Base-by-base conservation (phyloP, 179 eudicot species). In the Spergularia azorica region DNA sequence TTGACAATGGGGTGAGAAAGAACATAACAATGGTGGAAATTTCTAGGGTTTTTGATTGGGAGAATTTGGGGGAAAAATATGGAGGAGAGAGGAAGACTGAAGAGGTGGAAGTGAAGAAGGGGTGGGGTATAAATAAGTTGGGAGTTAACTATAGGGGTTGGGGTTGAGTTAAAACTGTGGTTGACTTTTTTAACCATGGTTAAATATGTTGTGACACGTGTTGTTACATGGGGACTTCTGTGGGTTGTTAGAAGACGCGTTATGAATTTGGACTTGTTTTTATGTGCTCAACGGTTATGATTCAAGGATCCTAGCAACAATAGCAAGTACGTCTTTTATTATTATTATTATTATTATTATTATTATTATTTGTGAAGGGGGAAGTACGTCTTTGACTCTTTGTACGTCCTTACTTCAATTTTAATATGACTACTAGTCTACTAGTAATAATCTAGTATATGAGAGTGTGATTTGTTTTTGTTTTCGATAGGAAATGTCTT, bases 271-370 rank as follows among this genome's bases (percentile, higher is more conserved):
- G 50, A 46, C 50, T 46, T 46, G 50, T 6, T 6, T 6, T 46
- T 9, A 9, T 6, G 50, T 46, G 1, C 50, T 9, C 88, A 86
- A 66, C 82, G 95, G 72, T 94, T 94, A 70, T 90, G 90, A 80
- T 89, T 91, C 67, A 92, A 89, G 74, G 90, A 97, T 75, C 89
- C 95, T 0, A 46, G 10, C 32, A 26, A 26, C 21, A 21, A 21
- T 21, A 26, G 1, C 2, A 26, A 26, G 2, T 26, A 26, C 32
- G 32, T 26, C 32, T 26, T 26, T 26, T 26, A 21, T 21, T 21
- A 21, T 21, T 21, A 21, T 21, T 21, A 21, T 21, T 21, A 21
- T 21, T 21, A 21, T 21, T 21, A 21, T 21, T 26, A 26, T 26
- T 26, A 26, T 26, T 26, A 21, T 26, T 26, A 1, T 26, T 26